Base-by-base conservation (phyloP, 2,329 filamentous ascomycete genomes). In the Aspergillus ibericus region DNA sequence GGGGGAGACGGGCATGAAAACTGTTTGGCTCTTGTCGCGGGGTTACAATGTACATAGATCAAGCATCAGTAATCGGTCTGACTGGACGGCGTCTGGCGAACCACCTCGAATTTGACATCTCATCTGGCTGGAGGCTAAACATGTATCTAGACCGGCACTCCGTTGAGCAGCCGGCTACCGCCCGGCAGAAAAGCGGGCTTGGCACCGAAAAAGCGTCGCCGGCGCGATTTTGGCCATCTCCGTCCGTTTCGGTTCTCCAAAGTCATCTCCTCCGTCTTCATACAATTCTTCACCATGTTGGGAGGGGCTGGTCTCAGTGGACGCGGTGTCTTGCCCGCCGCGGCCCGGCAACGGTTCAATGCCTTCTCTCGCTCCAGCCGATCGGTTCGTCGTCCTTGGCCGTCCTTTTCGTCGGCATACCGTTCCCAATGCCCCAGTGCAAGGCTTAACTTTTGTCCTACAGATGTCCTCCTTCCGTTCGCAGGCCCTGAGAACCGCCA, bases 221-320 rank as follows among this genome's bases (percentile, higher is more conserved):
- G 38, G 52, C 50, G 59, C 53, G 47, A 47, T 48, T 59, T 56
- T 57, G 25, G 42, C 56, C 29, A 46, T 53, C 38, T 16, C 29
- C n/a, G 15, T 27, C 36, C 13, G 32, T 47, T 20, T 18, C 36
- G 25, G 38, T 18, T 46, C 10, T 34, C 15, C 56, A 18, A 18
- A 58, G 18, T 49, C 42, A 22, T 38, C 47, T 65, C 38, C 59
- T 53, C 62, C 46, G 38, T 51, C 56, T 44, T 52, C 51, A 56
- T 56, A 56, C 54, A 53, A 53, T 62, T 57, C 50, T 58, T 64
- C 54, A 71, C 68, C 66, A 87, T 87, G 84, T 76, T 86, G 70
- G 80, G 81, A 69, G 81, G 81, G 65, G 80, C 80, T 79, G 81
- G 82, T 65, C 67, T 85, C 56, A 75, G 79, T 61, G 80, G 77